Conservation (phyloP, 129 eudicot genomes). For the Escallonia rubra region DNA sequence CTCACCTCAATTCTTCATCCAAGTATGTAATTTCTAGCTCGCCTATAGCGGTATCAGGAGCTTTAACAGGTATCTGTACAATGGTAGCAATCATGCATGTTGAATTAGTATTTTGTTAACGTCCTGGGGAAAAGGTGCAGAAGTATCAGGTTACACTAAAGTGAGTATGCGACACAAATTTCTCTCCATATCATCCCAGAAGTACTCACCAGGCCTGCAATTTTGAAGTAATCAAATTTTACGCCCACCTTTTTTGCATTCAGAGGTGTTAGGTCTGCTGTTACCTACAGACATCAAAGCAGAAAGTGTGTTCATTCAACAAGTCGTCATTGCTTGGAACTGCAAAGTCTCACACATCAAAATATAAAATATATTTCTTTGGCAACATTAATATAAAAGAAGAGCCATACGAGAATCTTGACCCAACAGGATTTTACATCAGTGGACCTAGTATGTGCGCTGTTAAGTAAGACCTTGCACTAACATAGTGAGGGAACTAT, state of each 20-base stretch:
- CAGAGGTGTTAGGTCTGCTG: conserved; percentile 83
- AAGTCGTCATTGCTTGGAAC: neutral
- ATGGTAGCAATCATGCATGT: neutral
- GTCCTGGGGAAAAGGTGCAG: neutral
- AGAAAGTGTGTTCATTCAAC: neutral
- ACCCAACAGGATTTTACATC: too few species aligned
- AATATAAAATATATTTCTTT: too few species aligned
- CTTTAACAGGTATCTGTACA: conserved; percentile 74
- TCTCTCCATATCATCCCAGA: neutral
- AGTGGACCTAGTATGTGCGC: neutral
- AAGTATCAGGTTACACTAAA: neutral
- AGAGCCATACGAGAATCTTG: too few species aligned
- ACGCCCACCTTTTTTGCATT: conserved; percentile 75
- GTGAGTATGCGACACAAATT: neutral
- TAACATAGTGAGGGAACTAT: too few species aligned
- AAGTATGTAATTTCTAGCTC: conserved; percentile 78
- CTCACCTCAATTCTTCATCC: conserved; percentile 86
- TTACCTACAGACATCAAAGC: conserved; percentile 51
- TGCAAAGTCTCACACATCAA: neutral
- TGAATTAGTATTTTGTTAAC: neutral
- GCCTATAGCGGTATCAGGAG: conserved; percentile 82
- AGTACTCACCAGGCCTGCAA: conserved; percentile 61
- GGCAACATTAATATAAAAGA: too few species aligned
- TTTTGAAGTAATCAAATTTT: conserved; percentile 77
- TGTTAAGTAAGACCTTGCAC: too few species aligned